phyloP scores from a whole-genome alignment of 352 stramenopile species.

The Saprolegnia diclina region DNA sequence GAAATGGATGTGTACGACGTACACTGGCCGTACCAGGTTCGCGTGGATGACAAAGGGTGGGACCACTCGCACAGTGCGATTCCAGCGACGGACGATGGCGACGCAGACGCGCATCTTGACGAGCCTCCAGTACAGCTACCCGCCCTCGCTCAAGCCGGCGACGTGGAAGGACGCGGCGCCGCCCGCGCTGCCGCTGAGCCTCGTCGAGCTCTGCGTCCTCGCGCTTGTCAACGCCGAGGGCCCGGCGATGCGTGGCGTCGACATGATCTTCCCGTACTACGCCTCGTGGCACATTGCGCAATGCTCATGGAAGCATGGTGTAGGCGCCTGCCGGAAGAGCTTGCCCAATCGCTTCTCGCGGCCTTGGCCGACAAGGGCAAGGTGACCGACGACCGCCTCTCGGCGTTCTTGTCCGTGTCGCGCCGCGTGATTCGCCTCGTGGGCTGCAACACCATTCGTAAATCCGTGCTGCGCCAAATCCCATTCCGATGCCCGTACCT shows the following conservation, averaged over 20 bases:
- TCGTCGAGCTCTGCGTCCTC: constrained; percentile 23
- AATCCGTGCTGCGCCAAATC: constrained; percentile 83
- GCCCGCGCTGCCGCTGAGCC: neutral
- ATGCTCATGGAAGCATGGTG: neutral
- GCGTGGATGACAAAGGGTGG: constrained; percentile 2
- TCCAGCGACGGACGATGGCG: neutral
- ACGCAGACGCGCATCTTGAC: constrained; percentile 16
- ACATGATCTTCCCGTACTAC: constrained; percentile 23
- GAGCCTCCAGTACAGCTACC: constrained; percentile 21
- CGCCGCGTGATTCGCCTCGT: constrained; percentile 65
- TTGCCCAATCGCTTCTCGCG: constrained; percentile 65
- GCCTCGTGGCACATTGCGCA: neutral
- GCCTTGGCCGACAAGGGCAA: constrained; percentile 66
- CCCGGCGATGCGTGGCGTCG: constrained; percentile 15
- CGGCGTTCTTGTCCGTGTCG: constrained; percentile 73
- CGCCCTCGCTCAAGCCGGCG: neutral
- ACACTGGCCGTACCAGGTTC: neutral
- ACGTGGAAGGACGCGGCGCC: constrained; percentile 2
- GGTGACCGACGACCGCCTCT: constrained; percentile 76
- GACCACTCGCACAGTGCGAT: neutral
- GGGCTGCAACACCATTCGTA: constrained; percentile 70
- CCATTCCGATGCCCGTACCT: constrained; percentile 74
- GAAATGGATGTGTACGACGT: too few species aligned
- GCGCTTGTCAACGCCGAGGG: constrained; percentile 18
- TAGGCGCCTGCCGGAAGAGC: constrained; percentile 74